phyloP scores from a whole-genome alignment of 164 flowering plant genomes.

The Berberis thunbergii region DNA sequence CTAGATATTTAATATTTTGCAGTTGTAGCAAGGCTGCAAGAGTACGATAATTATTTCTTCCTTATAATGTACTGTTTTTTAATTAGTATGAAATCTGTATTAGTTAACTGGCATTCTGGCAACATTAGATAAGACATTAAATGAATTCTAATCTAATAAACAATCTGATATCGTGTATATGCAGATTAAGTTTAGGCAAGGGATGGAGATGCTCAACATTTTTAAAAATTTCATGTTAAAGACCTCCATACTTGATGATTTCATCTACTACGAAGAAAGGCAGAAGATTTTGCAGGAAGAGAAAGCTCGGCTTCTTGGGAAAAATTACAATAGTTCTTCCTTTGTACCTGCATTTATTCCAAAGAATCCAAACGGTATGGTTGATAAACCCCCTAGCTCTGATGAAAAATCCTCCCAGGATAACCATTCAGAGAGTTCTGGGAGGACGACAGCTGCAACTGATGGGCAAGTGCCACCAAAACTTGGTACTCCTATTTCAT shows the following conservation, averaged over 20 bases:
- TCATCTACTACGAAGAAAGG: conserved; percentile 58
- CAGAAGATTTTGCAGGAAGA: conserved; percentile 58
- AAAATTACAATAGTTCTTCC: conserved; percentile 29
- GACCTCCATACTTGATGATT: conserved; percentile 71
- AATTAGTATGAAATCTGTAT: too few relatives aligned
- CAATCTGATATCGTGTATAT: background rate
- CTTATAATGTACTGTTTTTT: too few relatives aligned
- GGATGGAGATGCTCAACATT: conserved; percentile 67
- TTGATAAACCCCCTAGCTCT: conserved; percentile 14
- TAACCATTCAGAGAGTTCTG: conserved; percentile 9
- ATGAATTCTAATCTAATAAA: background rate
- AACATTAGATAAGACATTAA: too few relatives aligned
- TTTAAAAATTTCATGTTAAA: conserved; percentile 39
- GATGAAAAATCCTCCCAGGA: conserved; percentile 13
- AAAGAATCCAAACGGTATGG: conserved; percentile 17
- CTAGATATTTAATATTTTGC: too few relatives aligned
- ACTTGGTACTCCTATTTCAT: background rate
- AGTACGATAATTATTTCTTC: too few relatives aligned
- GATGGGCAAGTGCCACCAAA: conserved; percentile 13
- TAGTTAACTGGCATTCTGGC: too few relatives aligned
- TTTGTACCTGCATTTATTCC: conserved; percentile 31
- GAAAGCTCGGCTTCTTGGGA: conserved; percentile 35
- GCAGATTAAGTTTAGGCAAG: conserved; percentile 59
- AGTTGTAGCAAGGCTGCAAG: too few relatives aligned
- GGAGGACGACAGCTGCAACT: conserved; percentile 6